Conservation (phyloP, 441 rosid genomes). For the Gossypium lobatum region DNA sequence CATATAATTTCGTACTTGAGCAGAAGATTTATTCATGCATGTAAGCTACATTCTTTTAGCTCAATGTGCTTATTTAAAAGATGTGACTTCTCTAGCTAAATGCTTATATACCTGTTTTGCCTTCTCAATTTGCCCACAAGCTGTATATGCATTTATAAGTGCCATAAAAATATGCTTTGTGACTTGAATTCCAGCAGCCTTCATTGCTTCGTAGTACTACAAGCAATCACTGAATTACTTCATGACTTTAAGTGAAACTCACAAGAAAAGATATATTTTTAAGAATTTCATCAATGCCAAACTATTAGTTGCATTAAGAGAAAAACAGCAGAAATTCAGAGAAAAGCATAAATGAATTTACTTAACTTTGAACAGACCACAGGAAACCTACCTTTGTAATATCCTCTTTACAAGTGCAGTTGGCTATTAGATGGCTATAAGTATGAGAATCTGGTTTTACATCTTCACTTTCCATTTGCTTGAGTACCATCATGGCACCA, state of each 20-base stretch:
- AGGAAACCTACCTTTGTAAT: slow-evolving; percentile 49
- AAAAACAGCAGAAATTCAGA: not conserved
- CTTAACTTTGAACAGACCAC: slow-evolving; percentile 1
- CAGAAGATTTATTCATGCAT: not conserved
- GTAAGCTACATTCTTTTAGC: not conserved
- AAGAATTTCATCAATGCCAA: not conserved
- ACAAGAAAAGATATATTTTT: not conserved
- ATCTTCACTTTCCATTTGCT: slow-evolving; percentile 59
- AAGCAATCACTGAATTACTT: slow-evolving; percentile 19
- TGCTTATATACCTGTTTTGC: slow-evolving; percentile 62
- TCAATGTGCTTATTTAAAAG: not conserved
- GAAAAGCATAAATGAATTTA: slow-evolving; percentile 3
- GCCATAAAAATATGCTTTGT: slow-evolving; percentile 61
- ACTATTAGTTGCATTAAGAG: not conserved
- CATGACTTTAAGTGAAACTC: slow-evolving; percentile 2
- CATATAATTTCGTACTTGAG: not conserved
- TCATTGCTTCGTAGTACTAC: slow-evolving; percentile 58
- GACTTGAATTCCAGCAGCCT: slow-evolving; percentile 31
- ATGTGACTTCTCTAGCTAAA: not conserved
- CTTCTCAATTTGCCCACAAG: slow-evolving; percentile 68
- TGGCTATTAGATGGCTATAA: slow-evolving; percentile 55
- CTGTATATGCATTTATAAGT: slow-evolving; percentile 65
- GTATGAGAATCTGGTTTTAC: slow-evolving; percentile 71
- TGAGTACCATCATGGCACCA: slow-evolving; percentile 45
- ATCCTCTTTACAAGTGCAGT: slow-evolving; percentile 50